A percentile compares a stretch with the other conserved stretches of the same genome.
These are phyloP conservation scores for Botryotinia globosa DNA, from an alignment of 2,329 filamentous ascomycete species.

Conservation along the genomic window DNA sequence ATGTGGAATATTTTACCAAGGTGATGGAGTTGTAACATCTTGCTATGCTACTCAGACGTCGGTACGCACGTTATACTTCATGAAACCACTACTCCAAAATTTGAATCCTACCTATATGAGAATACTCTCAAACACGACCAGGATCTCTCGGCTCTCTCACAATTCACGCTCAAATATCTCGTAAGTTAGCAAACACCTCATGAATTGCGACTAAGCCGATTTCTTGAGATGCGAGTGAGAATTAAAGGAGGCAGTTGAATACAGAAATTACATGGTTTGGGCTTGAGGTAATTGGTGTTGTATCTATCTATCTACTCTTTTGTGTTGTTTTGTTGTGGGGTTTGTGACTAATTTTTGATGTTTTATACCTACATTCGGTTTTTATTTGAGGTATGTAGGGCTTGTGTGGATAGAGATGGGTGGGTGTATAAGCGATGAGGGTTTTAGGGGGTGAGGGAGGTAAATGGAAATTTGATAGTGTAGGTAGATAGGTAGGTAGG, in stretches of 20 bases:
- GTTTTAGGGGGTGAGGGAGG: neutral
- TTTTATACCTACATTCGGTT: neutral
- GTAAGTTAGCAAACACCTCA: neutral
- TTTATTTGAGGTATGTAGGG: neutral
- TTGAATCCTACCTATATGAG: neutral
- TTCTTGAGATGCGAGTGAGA: neutral
- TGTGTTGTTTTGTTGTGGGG: no score
- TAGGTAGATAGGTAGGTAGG: no score
- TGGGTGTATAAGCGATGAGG: accelerated
- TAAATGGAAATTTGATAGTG: neutral
- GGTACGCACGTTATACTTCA: neutral
- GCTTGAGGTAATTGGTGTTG: neutral
- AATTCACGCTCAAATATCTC: neutral
- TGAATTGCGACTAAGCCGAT: neutral
- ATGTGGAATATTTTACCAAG: neutral
- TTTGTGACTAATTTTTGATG: neutral
- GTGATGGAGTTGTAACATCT: neutral
- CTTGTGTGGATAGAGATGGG: neutral
- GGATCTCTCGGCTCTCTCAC: neutral
- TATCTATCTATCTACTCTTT: neutral
- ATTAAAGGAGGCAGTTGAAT: neutral
- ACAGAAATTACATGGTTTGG: neutral
- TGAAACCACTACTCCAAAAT: neutral
- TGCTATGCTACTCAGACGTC: neutral
- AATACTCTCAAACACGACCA: neutral